These are phyloP conservation scores for Tritrichomonas foetus DNA, from an alignment of 208 protist genomes.

Conservation along the genomic window DNA sequence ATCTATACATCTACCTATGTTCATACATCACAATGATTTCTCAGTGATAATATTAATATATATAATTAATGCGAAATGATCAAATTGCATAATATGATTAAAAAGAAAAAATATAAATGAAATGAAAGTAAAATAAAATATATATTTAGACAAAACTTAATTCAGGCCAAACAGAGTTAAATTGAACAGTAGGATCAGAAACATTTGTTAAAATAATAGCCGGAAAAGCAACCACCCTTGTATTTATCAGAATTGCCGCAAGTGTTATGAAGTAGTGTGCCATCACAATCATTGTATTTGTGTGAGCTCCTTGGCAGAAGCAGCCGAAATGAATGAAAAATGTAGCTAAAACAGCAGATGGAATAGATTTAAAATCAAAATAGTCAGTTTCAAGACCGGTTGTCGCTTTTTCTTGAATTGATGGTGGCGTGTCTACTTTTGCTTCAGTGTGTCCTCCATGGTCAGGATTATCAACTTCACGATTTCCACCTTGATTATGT, in stretches of 20 bases:
- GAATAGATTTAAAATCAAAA: conserved; percentile 17
- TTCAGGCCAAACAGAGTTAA: conserved; percentile 27
- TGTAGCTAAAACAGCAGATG: neutral
- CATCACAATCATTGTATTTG: neutral
- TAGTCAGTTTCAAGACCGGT: neutral
- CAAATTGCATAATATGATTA: neutral
- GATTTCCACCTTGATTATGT: neutral
- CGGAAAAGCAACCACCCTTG: neutral
- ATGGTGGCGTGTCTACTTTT: neutral
- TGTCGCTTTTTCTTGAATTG: conserved; percentile 21
- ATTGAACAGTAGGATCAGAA: neutral
- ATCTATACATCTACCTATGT: too few species aligned
- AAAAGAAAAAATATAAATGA: neutral
- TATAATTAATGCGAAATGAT: too few species aligned
- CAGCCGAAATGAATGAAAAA: conserved; percentile 37
- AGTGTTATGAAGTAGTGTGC: neutral
- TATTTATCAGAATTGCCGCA: neutral
- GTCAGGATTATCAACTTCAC: neutral
- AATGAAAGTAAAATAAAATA: neutral
- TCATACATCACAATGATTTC: too few species aligned
- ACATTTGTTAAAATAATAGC: conserved; percentile 33
- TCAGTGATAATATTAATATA: too few species aligned
- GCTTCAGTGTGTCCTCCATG: neutral
- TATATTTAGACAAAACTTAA: neutral
- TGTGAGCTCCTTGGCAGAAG: neutral